Evolutionary conservation across 345 rosid genomes (phyloP).

Genomic region (Conringia planisiliqua): DNA sequence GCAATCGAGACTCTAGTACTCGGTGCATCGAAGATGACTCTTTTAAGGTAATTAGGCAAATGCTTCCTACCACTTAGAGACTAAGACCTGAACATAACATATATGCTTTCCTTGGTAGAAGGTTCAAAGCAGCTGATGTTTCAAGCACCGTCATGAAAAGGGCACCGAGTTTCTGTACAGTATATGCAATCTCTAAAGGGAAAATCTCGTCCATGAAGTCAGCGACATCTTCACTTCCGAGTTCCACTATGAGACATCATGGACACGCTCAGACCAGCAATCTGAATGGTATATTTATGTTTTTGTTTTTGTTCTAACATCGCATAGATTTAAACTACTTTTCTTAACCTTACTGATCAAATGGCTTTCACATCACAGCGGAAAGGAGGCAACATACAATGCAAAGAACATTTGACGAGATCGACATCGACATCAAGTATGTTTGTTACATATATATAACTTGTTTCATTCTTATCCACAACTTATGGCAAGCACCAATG

Average conservation of each 20-base stretch:
- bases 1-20: slow-evolving; percentile 47
- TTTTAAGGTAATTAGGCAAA: slow-evolving; percentile 51
- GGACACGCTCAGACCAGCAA: slow-evolving; percentile 4
- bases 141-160: slow-evolving; percentile 52
- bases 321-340: background rate
- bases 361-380: background rate
- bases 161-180: slow-evolving; percentile 69
- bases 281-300: slow-evolving; percentile 1
- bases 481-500: slow-evolving; percentile 5
- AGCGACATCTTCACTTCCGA: slow-evolving; percentile 45
- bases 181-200: slow-evolving; percentile 67
- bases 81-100: background rate
- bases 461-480: background rate
- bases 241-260: slow-evolving; percentile 6
- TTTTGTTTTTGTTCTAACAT: background rate
- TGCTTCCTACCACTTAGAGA: background rate
- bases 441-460: background rate
- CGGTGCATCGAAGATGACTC: slow-evolving; percentile 53
- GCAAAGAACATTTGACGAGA: slow-evolving; percentile 32
- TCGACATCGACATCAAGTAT: slow-evolving; percentile 36
- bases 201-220: slow-evolving; percentile 55
- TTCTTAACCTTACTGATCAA: background rate
- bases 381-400: slow-evolving; percentile 26
- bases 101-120: slow-evolving; percentile 31
- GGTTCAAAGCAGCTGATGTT: slow-evolving; percentile 61